Evolutionary conservation across 108 stramenopile genomes (phyloP).

Genomic region (Fistulifera solaris): DNA sequence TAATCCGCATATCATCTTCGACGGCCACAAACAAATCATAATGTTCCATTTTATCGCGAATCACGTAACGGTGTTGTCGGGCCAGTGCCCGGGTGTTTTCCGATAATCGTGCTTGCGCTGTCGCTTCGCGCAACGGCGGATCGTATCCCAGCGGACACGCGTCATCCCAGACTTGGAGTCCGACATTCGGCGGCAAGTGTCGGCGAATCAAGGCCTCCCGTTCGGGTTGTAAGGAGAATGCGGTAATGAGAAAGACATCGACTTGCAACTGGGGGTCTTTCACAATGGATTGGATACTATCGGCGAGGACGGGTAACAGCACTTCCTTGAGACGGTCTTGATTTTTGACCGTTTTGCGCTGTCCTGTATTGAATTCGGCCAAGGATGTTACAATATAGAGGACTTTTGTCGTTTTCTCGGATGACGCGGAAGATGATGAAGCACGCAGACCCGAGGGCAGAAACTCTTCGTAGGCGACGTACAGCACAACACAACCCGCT

Average conservation of each 20-base stretch:
- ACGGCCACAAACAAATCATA: conserved; percentile 69
- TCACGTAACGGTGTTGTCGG: conserved; percentile 76
- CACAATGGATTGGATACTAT: conserved; percentile 55
- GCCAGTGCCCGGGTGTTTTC: conserved; percentile 42
- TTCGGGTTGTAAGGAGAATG: conserved; percentile 28
- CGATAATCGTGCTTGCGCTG: conserved; percentile 1
- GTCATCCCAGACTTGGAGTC: conserved; percentile 69
- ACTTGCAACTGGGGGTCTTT: conserved; percentile 38
- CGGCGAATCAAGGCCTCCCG: conserved; percentile 35
- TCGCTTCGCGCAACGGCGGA: conserved; percentile 6
- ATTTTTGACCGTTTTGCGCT: conserved; percentile 35
- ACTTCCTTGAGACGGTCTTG: conserved; percentile 63
- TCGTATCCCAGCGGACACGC: conserved; percentile 55
- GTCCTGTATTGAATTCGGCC: conserved; percentile 56
- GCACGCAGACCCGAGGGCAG: not conserved
- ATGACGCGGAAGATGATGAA: not conserved
- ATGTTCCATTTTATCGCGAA: conserved; percentile 58
- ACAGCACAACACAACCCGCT: conserved; percentile 7
- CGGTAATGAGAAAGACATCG: conserved; percentile 49
- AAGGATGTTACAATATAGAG: conserved; percentile 68
- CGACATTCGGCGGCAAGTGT: conserved; percentile 49
- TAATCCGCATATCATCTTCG: conserved; percentile 73
- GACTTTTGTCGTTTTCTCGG: conserved; percentile 18
- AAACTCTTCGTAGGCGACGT: not conserved
- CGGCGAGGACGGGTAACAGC: conserved; percentile 49